These are phyloP conservation scores for Penicillium bialowiezense DNA, from an alignment of 495 filamentous ascomycete species.

Conservation along the genomic window DNA sequence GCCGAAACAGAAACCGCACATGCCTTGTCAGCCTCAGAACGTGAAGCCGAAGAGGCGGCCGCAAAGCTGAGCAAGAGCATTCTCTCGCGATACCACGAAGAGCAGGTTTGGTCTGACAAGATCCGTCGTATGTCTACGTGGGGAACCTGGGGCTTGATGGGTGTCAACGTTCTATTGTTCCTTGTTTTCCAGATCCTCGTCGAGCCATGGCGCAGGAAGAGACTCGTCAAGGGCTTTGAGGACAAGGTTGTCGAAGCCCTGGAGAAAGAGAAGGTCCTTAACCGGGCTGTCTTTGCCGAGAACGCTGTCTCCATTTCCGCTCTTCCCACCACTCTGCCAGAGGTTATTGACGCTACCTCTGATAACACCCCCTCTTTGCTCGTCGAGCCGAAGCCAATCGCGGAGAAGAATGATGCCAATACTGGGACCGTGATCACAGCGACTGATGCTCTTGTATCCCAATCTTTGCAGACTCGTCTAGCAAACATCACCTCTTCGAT, in stretches of 20 bases:
- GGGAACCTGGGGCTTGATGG: conserved; percentile 98
- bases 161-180: conserved; percentile 87
- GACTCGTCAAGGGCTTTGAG: conserved; percentile 45
- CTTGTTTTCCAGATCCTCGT: conserved; percentile 87
- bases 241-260: conserved; percentile 54
- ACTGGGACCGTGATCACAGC: background rate
- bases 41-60: conserved; percentile 70
- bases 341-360: conserved; percentile 13
- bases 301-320: conserved; percentile 16
- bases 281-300: conserved; percentile 21
- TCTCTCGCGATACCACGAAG: conserved; percentile 90
- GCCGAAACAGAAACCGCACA: conserved; percentile 73
- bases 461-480: conserved; percentile 25
- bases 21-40: conserved; percentile 68
- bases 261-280: conserved; percentile 62
- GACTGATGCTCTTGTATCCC: conserved; percentile 3
- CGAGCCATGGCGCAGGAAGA: conserved; percentile 83
- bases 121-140: conserved; percentile 94
- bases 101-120: conserved; percentile 98
- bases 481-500: conserved; percentile 18
- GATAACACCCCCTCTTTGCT: background rate
- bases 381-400: background rate
- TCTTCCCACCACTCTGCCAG: conserved; percentile 3
- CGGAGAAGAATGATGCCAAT: background rate
- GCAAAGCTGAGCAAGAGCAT: conserved; percentile 74